Conservation (phyloP, 202 grass and related monocot genomes). For the Saccharum hybrid region DNA sequence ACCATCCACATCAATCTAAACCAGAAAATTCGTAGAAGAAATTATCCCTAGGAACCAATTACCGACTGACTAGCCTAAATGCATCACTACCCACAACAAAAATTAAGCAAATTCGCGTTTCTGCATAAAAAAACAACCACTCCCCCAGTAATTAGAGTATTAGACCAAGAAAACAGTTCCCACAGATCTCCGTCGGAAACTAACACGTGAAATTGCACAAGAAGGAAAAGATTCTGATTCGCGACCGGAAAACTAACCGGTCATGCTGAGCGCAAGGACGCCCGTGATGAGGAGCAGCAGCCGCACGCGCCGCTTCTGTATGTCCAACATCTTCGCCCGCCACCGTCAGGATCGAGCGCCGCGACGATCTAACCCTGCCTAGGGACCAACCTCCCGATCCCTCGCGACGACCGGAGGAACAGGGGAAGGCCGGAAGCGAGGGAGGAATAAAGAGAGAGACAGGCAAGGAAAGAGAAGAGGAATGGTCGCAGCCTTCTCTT, state of each 20-base stretch:
- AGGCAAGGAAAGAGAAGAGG: background rate
- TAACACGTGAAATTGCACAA: background rate
- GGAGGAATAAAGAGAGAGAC: background rate
- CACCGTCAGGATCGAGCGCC: background rate
- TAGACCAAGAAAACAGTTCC: background rate
- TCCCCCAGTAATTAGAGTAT: conserved; percentile 2
- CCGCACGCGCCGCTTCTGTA: conserved; percentile 80
- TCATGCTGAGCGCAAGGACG: conserved; percentile 90
- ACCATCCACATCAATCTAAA: background rate
- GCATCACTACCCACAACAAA: background rate
- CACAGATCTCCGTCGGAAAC: background rate
- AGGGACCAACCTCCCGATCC: background rate
- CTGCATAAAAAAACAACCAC: background rate
- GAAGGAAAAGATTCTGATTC: background rate
- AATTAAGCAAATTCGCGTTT: background rate
- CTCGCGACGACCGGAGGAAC: background rate
- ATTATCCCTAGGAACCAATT: background rate
- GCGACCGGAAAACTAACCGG: conserved; percentile 57
- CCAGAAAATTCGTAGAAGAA: background rate
- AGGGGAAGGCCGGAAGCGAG: background rate
- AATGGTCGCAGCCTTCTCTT: background rate
- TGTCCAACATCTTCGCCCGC: conserved; percentile 65
- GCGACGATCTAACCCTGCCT: conserved; percentile 6
- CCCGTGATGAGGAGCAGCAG: conserved; percentile 60
- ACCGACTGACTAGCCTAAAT: background rate